Conservation (phyloP, 2,329 filamentous ascomycete genomes). For the Xylariales sp. region DNA sequence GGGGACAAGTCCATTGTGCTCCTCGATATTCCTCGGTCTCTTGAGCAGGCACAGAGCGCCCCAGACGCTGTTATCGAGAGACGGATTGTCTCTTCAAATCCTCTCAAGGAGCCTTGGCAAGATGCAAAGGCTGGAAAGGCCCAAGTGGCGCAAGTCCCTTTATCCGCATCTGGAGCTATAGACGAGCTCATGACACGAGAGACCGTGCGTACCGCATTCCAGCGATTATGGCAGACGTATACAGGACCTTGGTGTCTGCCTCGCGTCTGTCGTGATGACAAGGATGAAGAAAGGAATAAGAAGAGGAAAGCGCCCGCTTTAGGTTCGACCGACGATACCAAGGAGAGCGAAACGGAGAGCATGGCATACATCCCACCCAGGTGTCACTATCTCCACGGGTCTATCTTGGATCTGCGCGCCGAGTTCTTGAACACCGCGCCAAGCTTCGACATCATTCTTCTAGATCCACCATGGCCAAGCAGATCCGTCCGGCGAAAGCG, state of each 20-base stretch:
- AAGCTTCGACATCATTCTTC: slow-evolving; percentile 61
- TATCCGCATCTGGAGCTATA: slow-evolving; percentile 40
- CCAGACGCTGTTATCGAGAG: slow-evolving; percentile 29
- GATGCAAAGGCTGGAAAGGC: slow-evolving; percentile 50
- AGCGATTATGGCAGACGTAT: slow-evolving; percentile 27
- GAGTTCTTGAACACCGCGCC: slow-evolving; percentile 39
- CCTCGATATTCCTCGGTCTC: slow-evolving; percentile 66
- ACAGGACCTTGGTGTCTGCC: slow-evolving; percentile 42
- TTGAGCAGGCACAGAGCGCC: slow-evolving; percentile 60
- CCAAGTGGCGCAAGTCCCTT: slow-evolving; percentile 30
- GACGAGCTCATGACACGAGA: slow-evolving; percentile 50
- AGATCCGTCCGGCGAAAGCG: slow-evolving; percentile 62
- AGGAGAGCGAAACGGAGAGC: not conserved
- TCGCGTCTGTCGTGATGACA: slow-evolving; percentile 23
- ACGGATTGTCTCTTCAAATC: slow-evolving; percentile 41
- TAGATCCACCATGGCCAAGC: slow-evolving; percentile 82
- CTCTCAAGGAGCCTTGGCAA: slow-evolving; percentile 39
- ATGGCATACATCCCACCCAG: slow-evolving; percentile 32
- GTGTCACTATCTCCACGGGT: slow-evolving; percentile 44
- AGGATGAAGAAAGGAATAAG: not conserved
- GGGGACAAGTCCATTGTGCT: slow-evolving; percentile 46
- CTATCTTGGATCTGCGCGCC: slow-evolving; percentile 34
- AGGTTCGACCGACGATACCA: not conserved
- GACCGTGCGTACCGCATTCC: slow-evolving; percentile 38
- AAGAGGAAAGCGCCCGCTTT: slow-evolving; percentile 9